Evolutionary conservation across 768 basidiomycete genomes (phyloP), one percentile per base, ranked within the genome.

Genomic region (Auricularia sp.): DNA sequence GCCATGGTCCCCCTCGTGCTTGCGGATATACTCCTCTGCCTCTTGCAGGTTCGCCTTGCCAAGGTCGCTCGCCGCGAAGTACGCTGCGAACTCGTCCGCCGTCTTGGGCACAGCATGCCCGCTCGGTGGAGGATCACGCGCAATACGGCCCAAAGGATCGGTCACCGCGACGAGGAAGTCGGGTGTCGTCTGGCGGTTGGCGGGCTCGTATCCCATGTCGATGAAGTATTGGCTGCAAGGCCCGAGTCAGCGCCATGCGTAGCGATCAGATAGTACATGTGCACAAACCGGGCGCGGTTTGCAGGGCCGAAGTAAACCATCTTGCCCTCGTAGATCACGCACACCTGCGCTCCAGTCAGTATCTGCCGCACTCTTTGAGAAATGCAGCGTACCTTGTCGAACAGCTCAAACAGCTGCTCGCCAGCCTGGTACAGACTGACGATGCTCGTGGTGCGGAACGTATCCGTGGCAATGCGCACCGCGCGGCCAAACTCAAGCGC

Each of bases 341-440:
- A 85, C 8, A 42, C 39, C 39, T 42, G 12, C 39, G 39, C 12
- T 42, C 39, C 39, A 14, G 8, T 42, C 8, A 42, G 39, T 2
- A 14, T 14, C 8, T 7, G 39, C 8, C 39, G 39, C 39, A 7
- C 1, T 2, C 1, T 8, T 2, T 2, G 12, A 42, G 12, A 7
- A 42, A 14, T 14, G 8, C 7, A 42, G 39, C 39, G 2, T 39
- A 92, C 87, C 73, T 93, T 90, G 79, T 95, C 93, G 71, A 96
- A 93, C 53, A 80, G 76, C 23, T 81, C 65, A 65, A 85, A 87
- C 0, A 87, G 71, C 2, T 78, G 78, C 71, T 92, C 89, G 61
- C 87, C 86, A 7, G 89, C 91, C 74, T 93, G 91, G 74, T 93
- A 93, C 43, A 94, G 83, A 0, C 89, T 87, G n/a, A 90, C 88